These are phyloP conservation scores for Suillus hirtellus DNA, from an alignment of 768 basidiomycete species.

Conservation along the genomic window DNA sequence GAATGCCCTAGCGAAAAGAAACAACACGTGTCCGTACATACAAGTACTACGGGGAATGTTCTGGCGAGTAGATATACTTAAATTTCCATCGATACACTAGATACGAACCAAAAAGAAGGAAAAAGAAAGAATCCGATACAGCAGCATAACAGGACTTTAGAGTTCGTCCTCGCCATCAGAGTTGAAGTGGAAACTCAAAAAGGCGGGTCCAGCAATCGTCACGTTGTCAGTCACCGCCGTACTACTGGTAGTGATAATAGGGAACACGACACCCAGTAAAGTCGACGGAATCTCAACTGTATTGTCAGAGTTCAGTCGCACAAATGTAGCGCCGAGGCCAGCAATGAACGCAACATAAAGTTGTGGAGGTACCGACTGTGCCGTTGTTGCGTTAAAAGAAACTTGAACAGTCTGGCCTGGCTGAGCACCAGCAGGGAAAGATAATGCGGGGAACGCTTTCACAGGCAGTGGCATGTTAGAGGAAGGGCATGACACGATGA, in stretches of 20 bases:
- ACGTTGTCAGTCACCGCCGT: constrained; percentile 36
- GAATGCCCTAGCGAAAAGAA: background rate
- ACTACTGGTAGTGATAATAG: constrained; percentile 34
- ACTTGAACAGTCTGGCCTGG: constrained; percentile 33
- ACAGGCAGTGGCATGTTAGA: constrained; percentile 51
- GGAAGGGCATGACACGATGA: constrained; percentile 51
- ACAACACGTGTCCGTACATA: background rate
- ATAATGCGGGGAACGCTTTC: constrained; percentile 47
- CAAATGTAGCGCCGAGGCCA: constrained; percentile 36
- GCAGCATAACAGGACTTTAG: background rate
- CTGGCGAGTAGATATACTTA: background rate
- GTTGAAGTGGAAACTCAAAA: constrained; percentile 26
- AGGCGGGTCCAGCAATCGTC: constrained; percentile 42
- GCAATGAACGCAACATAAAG: constrained; percentile 37
- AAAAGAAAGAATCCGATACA: background rate
- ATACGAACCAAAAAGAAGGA: background rate
- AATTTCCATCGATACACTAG: background rate
- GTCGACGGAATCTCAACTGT: constrained; percentile 25
- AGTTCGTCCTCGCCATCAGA: constrained; percentile 19
- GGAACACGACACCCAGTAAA: constrained; percentile 37
- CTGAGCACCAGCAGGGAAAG: constrained; percentile 31
- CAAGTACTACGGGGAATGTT: background rate
- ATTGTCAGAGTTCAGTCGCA: constrained; percentile 26
- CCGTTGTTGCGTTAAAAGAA: constrained; percentile 21
- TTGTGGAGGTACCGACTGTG: background rate